Conservation (phyloP, 2,329 filamentous ascomycete species). For the Aspergillus niger region DNA sequence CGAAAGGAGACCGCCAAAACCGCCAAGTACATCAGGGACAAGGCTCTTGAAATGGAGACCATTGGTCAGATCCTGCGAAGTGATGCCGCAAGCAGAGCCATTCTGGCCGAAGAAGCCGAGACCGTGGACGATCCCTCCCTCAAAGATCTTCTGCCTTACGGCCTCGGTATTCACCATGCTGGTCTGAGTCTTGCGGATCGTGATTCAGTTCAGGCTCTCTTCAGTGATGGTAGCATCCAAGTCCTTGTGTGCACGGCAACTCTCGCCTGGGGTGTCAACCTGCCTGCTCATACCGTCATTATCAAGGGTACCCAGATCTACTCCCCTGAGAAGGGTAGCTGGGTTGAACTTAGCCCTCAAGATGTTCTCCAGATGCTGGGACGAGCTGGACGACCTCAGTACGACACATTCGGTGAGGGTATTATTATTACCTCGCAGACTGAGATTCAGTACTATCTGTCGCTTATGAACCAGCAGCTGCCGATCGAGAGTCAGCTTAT, state of each 20-base stretch:
- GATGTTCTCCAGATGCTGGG: slow-evolving; percentile 99
- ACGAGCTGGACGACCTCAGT: slow-evolving; percentile 93
- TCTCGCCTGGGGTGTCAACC: slow-evolving; percentile 97
- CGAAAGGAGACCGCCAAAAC: slow-evolving; percentile 98
- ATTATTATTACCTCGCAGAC: slow-evolving; percentile 96
- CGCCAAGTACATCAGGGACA: slow-evolving; percentile 92
- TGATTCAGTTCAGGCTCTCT: slow-evolving; percentile 91
- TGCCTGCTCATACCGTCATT: slow-evolving; percentile 96
- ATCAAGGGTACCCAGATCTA: slow-evolving; percentile 99
- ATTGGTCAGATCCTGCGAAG: slow-evolving; percentile 93
- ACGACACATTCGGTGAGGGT: slow-evolving; percentile 95
- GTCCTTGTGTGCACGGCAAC: slow-evolving; percentile 97
- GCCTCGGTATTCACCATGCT: slow-evolving; percentile 97
- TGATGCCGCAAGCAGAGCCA: slow-evolving; percentile 87
- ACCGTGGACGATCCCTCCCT: slow-evolving; percentile 81
- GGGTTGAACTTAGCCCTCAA: slow-evolving; percentile 96
- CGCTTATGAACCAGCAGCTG: slow-evolving; percentile 91
- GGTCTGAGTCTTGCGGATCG: slow-evolving; percentile 96
- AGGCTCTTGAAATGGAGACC: slow-evolving; percentile 93
- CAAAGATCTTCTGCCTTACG: slow-evolving; percentile 92
- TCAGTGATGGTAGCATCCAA: slow-evolving; percentile 86
- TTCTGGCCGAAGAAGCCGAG: slow-evolving; percentile 80
- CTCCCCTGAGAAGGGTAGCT: slow-evolving; percentile 96
- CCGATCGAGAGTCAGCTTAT: slow-evolving; percentile 97
- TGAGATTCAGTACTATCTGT: slow-evolving; percentile 97